Base-by-base conservation (phyloP, 345 rosid genomes). In the Physaria fendleri region DNA sequence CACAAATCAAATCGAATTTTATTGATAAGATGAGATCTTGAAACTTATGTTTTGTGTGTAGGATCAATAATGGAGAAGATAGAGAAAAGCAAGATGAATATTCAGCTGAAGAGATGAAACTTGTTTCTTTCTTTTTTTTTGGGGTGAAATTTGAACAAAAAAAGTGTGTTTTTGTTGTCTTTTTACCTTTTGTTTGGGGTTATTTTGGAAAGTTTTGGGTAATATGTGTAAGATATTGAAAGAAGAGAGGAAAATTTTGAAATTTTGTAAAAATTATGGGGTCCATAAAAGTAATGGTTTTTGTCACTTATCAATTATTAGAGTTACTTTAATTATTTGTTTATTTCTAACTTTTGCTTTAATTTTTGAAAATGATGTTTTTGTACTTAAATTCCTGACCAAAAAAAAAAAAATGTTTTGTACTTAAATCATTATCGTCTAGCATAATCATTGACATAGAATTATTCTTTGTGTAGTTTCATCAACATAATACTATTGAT, bases 21-120 rank as follows among this genome's bases (percentile, higher is more conserved):
- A n/a, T n/a, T n/a, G n/a, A n/a, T n/a, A n/a, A n/a, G n/a, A n/a
- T 25, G 4, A 2, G 28, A 25, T 25, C 28, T 25, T 41, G 23
- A 41, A 18, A 0, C 0, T 4, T 7, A 42, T 43, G 35, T 45
- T 46, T 48, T 22, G 4, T 42, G 12, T 69, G 68, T 75, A 79
- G 88, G 75, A 42, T 21, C 49, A 49, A 5, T 76, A 37, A 16
- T 47, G 43, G 62, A 72, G 76, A 80, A 59, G 29, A 22, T 66
- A 60, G 79, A 77, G 42, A 77, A 79, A 81, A 71, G 71, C 62
- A 71, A 67, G 40, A 66, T 75, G 71, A 82, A 79, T 65, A 65
- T 77, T 69, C 74, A 74, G 48, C 62, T 52, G 17, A 56, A 51
- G 72, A 74, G 80, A 69, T 85, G 74, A 77, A 48, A 59, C 14